phyloP scores from a whole-genome alignment of 2,329 filamentous ascomycete genomes.

The Phaeosphaeria sp. region DNA sequence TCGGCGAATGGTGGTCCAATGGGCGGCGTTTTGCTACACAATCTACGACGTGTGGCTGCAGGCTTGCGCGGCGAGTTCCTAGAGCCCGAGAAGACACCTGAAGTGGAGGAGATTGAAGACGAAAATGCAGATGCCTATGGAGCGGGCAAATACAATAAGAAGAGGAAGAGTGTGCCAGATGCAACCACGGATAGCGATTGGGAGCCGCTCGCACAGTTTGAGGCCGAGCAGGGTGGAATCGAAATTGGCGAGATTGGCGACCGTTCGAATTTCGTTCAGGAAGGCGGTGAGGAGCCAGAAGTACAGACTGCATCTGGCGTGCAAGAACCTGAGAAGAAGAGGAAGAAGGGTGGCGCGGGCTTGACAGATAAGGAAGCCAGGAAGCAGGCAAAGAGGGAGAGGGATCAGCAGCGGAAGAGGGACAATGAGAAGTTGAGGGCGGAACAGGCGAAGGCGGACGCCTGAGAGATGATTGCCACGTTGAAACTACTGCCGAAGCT shows the following conservation, averaged over 20 bases:
- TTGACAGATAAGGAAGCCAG: constrained; percentile 59
- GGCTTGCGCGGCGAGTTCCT: constrained; percentile 60
- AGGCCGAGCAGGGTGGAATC: constrained; percentile 47
- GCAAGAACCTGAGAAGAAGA: constrained; percentile 37
- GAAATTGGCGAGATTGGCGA: constrained; percentile 52
- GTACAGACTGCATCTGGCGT: constrained; percentile 27
- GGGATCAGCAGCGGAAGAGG: constrained; percentile 53
- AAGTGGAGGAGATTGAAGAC: constrained; percentile 44
- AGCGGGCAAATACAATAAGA: constrained; percentile 9
- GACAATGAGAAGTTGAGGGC: constrained; percentile 43
- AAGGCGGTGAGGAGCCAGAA: constrained; percentile 36
- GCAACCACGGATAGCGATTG: constrained; percentile 34
- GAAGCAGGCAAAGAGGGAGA: constrained; percentile 63
- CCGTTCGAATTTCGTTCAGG: constrained; percentile 37
- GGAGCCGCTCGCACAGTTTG: constrained; percentile 54
- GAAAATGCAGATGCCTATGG: neutral
- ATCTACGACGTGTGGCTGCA: constrained; percentile 60
- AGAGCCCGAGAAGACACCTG: constrained; percentile 51
- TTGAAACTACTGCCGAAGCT: neutral
- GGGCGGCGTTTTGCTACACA: constrained; percentile 59
- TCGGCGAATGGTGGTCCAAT: constrained; percentile 50
- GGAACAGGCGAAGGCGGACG: constrained; percentile 17
- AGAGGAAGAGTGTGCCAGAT: constrained; percentile 17
- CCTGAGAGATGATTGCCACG: constrained; percentile 3
- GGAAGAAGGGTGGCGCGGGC: constrained; percentile 27